Evolutionary conservation across 768 basidiomycete genomes (phyloP).

Genomic region (Lentinus tigrinus): DNA sequence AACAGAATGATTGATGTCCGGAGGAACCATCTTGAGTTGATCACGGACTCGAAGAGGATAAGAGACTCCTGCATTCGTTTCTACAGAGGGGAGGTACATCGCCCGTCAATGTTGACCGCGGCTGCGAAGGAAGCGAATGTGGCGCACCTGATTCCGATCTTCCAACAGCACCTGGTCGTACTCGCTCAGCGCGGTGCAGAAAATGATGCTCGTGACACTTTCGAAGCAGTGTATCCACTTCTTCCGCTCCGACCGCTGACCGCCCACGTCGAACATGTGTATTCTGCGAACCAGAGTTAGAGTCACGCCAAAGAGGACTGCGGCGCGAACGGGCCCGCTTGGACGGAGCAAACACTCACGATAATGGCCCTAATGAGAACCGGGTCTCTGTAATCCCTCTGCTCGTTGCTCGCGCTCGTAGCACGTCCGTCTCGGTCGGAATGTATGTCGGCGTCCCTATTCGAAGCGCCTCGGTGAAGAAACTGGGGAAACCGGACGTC

Average conservation of each 20-base stretch:
- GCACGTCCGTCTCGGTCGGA: conserved; percentile 83
- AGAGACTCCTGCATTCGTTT: conserved; percentile 78
- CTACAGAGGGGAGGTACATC: conserved; percentile 33
- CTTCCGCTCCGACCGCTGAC: conserved; percentile 60
- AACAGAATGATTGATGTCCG: conserved; percentile 66
- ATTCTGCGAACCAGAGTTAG: conserved; percentile 32
- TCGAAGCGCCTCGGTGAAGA: conserved; percentile 81
- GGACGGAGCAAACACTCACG: conserved; percentile 21
- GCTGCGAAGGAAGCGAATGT: neutral
- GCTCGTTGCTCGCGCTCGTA: conserved; percentile 86
- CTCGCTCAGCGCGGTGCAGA: conserved; percentile 73
- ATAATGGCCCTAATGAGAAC: conserved; percentile 63
- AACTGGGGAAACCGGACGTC: conserved; percentile 43
- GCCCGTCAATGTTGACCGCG: neutral
- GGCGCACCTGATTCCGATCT: conserved; percentile 59
- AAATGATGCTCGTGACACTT: conserved; percentile 78
- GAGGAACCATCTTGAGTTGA: conserved; percentile 80
- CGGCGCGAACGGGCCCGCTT: neutral
- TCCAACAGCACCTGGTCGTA: conserved; percentile 74
- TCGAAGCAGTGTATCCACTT: conserved; percentile 71
- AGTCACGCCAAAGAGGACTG: neutral
- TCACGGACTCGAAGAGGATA: conserved; percentile 72
- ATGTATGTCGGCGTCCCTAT: conserved; percentile 81
- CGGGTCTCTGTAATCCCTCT: conserved; percentile 89
- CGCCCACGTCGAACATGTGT: conserved; percentile 78